Evolutionary conservation across 1,284 basidiomycete genomes (phyloP), one percentile per base, ranked within the genome.

Genomic region (Clitocybe nebularis): DNA sequence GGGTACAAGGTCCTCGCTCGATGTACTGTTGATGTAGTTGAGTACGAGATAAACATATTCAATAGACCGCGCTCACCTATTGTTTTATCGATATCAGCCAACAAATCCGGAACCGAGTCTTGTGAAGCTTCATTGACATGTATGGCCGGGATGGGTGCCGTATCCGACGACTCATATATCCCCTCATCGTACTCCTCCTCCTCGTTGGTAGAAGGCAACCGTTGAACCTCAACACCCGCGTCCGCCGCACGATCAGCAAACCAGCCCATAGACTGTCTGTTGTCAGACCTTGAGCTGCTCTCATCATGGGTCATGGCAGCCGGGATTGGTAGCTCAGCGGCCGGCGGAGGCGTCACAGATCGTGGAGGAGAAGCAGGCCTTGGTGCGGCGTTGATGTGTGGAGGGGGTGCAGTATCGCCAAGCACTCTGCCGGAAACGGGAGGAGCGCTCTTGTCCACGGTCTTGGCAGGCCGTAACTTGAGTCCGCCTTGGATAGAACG

Each of bases 211-310:
- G 79, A 63, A 36, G 84, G 75, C 44, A 86, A 52, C 41, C 62
- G 63, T 34, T 74, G 66, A 11, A 74, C 63, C 23, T 58, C 51
- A n/a, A 51, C 43, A 32, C 62, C 63, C 5, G 63, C 62, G 63
- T 95, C 90, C 29, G 84, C 84, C 6, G 93, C 93, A n/a, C 95
- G 72, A 28, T 83, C 86, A 43, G 82, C 77, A 59, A 91, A 90
- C 94, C 94, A 97, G 58, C 93, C 93, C 7, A 96, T 87, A 19
- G 84, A 88, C 61, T 93, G 87, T 47, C 87, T 75, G 56, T 90
- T 81, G 39, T 64, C 76, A 11, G 56, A 52, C 26, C 50, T 57
- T 8, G 53, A 47, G 20, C 30, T 17, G 1, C 24, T 34, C n/a
- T 49, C 52, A 5, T 45, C 49, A 22, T 55, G 26, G 25, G 36